Conservation (phyloP, 2,329 filamentous ascomycete genomes). For the Neofusicoccum umdonicola region DNA sequence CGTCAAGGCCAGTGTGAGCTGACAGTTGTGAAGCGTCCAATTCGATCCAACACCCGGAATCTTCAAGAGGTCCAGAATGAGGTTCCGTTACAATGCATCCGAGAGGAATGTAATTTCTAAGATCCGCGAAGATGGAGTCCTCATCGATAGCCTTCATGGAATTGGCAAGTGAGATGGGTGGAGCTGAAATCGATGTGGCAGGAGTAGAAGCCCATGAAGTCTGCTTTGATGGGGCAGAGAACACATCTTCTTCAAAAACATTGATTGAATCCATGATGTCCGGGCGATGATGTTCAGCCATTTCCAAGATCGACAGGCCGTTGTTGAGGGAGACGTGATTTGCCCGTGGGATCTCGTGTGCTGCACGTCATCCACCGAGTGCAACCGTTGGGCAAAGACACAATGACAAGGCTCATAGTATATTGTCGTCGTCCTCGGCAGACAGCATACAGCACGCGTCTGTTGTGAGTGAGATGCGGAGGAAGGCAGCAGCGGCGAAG, state of each 20-base stretch:
- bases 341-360: neutral
- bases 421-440: neutral
- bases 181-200: neutral
- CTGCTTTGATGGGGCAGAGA: neutral
- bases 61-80: neutral
- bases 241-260: neutral
- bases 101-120: constrained; percentile 30
- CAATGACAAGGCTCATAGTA: neutral
- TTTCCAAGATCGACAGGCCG: neutral
- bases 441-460: neutral
- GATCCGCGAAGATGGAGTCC: neutral
- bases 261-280: neutral
- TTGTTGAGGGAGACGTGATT: neutral
- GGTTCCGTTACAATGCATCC: constrained; percentile 26
- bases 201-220: neutral
- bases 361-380: neutral
- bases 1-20: neutral
- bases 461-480: neutral
- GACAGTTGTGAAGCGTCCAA: constrained; percentile 22
- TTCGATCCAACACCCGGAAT: constrained; percentile 26
- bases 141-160: neutral
- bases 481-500: neutral
- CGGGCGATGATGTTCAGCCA: neutral
- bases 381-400: too few species aligned
- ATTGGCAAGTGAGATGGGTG: neutral